Conservation (phyloP, 371 early-diverging fungal species). For the Conidiobolus incongruus region DNA sequence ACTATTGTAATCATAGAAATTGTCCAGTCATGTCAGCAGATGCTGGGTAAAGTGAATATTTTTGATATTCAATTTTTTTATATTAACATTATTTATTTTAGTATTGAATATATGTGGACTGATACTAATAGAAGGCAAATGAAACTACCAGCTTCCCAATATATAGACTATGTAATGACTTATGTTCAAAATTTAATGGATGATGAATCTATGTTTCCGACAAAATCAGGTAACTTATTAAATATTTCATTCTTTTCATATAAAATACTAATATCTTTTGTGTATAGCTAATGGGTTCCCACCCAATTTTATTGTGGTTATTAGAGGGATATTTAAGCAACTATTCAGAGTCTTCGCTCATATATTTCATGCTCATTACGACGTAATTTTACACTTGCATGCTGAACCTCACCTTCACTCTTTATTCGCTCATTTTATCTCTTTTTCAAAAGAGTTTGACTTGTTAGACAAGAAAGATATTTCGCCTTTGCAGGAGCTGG, state of each 20-base stretch:
- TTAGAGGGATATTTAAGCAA: slow-evolving; percentile 54
- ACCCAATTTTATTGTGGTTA: slow-evolving; percentile 36
- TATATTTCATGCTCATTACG: slow-evolving; percentile 83
- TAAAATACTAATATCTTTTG: not conserved
- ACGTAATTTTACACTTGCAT: slow-evolving; percentile 50
- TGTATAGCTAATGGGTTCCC: slow-evolving; percentile 48
- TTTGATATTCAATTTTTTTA: not conserved
- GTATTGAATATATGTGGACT: slow-evolving; percentile 73
- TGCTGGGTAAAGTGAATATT: not conserved
- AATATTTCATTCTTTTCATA: not conserved
- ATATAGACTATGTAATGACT: slow-evolving; percentile 80
- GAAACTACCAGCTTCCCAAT: slow-evolving; percentile 78
- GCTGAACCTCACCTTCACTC: slow-evolving; percentile 85
- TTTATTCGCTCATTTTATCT: slow-evolving; percentile 78
- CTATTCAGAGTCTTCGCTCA: slow-evolving; percentile 81
- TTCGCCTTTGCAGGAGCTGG: slow-evolving; percentile 53
- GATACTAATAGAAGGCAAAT: slow-evolving; percentile 64
- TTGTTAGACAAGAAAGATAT: slow-evolving; percentile 78
- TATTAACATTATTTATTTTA: slow-evolving; percentile 8
- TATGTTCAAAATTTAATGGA: slow-evolving; percentile 69
- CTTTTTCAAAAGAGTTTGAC: slow-evolving; percentile 79
- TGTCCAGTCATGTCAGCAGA: slow-evolving; percentile 2
- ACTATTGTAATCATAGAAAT: not conserved
- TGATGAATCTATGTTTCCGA: slow-evolving; percentile 74
- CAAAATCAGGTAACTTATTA: slow-evolving; percentile 17